phyloP scores from a whole-genome alignment of 192 early-diverging fungal species.

The Backusella tuberculispora region DNA sequence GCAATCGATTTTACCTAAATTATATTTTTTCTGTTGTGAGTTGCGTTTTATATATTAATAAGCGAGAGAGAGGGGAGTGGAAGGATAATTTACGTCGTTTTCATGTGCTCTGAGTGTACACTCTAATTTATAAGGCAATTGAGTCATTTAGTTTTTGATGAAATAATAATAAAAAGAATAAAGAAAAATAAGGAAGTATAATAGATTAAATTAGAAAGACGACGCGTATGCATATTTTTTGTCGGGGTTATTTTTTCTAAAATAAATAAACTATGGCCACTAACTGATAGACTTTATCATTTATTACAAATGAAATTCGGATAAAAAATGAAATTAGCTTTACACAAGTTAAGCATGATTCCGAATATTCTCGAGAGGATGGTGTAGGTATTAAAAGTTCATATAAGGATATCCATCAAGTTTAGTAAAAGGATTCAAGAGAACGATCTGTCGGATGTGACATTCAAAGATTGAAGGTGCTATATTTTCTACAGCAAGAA shows the following conservation, averaged over 20 bases:
- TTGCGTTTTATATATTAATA: not conserved
- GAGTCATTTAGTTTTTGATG: conserved; percentile 3
- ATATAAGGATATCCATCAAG: too few relatives aligned
- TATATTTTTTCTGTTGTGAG: not conserved
- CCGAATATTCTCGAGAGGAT: too few relatives aligned
- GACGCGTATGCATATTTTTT: not conserved
- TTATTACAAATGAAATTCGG: not conserved
- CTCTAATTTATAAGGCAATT: conserved; percentile 5
- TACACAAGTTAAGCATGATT: too few relatives aligned
- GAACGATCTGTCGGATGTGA: too few relatives aligned
- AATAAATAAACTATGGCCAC: not conserved
- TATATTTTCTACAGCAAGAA: too few relatives aligned
- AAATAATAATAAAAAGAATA: not conserved
- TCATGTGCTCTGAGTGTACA: conserved; percentile 13
- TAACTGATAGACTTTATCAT: not conserved
- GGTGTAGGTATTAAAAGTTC: too few relatives aligned
- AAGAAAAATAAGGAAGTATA: not conserved
- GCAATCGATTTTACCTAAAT: conserved; percentile 71
- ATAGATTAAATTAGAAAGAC: not conserved
- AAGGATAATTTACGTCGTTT: conserved; percentile 2
- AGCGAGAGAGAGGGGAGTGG: too few relatives aligned
- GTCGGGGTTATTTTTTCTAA: not conserved
- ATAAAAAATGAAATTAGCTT: too few relatives aligned
- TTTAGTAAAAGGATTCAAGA: too few relatives aligned
- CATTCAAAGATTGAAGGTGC: too few relatives aligned